Evolutionary conservation across 495 filamentous ascomycete genomes (phyloP).

Genomic region (Neurospora sp.): DNA sequence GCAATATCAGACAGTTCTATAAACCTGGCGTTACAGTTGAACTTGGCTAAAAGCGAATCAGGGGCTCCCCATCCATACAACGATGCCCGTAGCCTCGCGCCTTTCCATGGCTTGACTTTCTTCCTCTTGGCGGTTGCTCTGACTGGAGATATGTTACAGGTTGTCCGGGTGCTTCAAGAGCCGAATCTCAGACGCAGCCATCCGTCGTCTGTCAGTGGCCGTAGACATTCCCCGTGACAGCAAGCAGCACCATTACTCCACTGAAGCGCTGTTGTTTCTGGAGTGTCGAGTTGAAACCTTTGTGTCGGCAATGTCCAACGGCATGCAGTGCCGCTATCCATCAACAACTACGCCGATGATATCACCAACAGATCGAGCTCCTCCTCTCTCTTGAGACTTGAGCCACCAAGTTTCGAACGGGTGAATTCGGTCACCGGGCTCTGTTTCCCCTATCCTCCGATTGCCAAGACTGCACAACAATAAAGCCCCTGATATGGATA

Average conservation of each 20-base stretch:
- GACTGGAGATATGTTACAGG: neutral
- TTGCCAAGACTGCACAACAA: neutral
- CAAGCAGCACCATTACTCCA: neutral
- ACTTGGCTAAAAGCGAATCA: neutral
- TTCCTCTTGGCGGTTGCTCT: neutral
- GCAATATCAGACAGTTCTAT: neutral
- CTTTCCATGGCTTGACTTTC: neutral
- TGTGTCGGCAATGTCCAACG: neutral
- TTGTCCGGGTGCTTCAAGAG: neutral
- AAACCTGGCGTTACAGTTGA: neutral
- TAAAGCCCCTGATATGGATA: neutral
- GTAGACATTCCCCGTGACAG: neutral
- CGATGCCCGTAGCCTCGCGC: neutral
- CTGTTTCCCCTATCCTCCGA: neutral
- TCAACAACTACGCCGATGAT: neutral
- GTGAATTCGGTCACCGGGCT: neutral
- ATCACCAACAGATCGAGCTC: neutral
- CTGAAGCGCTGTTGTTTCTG: neutral
- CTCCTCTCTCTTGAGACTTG: neutral
- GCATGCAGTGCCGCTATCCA: neutral
- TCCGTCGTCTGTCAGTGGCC: neutral
- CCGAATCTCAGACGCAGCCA: neutral
- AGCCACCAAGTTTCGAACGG: neutral
- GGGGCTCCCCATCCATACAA: neutral
- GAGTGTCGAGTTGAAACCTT: neutral